phyloP scores from a whole-genome alignment of 2,329 filamentous ascomycete genomes.

The Fusarium sp. region DNA sequence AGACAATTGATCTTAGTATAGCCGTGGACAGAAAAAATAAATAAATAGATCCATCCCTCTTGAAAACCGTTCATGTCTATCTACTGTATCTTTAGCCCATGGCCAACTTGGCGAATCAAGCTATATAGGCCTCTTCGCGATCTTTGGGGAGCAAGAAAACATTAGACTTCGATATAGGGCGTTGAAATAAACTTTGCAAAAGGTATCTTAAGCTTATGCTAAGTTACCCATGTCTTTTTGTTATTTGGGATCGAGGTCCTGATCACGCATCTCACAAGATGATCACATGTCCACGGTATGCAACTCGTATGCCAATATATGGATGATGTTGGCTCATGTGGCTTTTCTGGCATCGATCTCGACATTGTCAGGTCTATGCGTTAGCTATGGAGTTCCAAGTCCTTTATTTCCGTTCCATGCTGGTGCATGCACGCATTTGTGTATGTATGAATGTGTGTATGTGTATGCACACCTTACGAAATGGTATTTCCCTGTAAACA shows the following conservation, averaged over 20 bases:
- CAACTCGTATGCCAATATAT: not conserved
- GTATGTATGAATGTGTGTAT: not conserved
- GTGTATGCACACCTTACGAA: constrained; percentile 2
- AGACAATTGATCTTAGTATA: constrained; percentile 38
- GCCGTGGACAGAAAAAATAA: constrained; percentile 37
- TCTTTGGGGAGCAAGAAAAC: not conserved
- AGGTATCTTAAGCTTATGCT: not conserved
- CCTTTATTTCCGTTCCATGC: not conserved
- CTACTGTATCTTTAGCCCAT: not conserved
- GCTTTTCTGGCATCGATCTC: not conserved
- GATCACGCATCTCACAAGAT: not conserved
- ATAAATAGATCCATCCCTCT: constrained; percentile 39
- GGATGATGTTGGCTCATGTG: not conserved
- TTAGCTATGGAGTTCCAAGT: not conserved
- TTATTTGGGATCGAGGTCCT: not conserved
- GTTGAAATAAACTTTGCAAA: not conserved
- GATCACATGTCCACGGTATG: not conserved
- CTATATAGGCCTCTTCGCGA: not conserved
- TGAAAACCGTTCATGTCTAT: not conserved
- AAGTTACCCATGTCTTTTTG: not conserved
- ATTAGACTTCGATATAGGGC: not conserved
- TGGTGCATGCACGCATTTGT: not conserved
- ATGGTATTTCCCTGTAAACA: constrained; percentile 11
- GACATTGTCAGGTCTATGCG: not conserved
- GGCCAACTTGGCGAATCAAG: not conserved